Evolutionary conservation across 345 rosid species (phyloP), one percentile per base, ranked within the genome.

Genomic region (Dipteronia dyeriana): DNA sequence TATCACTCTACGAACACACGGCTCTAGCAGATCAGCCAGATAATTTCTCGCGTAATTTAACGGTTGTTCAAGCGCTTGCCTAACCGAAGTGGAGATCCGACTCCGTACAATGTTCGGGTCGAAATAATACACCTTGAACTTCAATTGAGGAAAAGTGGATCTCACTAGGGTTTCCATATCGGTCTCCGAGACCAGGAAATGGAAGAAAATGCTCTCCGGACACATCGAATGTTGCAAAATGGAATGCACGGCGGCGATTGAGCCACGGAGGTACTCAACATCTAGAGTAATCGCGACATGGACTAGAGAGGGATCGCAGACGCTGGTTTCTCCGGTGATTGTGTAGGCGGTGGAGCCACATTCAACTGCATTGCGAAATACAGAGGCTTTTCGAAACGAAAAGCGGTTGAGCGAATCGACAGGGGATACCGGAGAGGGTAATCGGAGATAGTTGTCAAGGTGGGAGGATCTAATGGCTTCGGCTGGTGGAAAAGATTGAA

Each of bases 11-110:
- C 92, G 80, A 6, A 95, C 94, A 71, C 99, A 95, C 2, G 94
- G 92, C 89, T 93, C 98, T 3, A 95, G 82, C 53, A 95, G 88
- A 77, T 88, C 93, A 34, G 97, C 92, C 20, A 95, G 47, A 84
- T 95, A 95, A 72, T 95, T 95, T 71, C 98, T 82, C 19, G 98
- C 98, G 84, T 95, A 95, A 84, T 95, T 95, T 76, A 95, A 79
- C 25, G 98, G 98, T 80, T 95, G 98, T 62, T 95, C 98, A 0
- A 95, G 90, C 22, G 98, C 97, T 83, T 93, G 98, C 78, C 98
- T 84, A 6, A 95, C 97, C 2, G 98, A 95, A 29, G 93, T 84
- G 1, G 99, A 95, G 72, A 95, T 95, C 84, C 92, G 76, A 45
- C 71, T 84, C 68, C 96, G 87, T 4, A 95, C 99, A 9, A 86